Conservation (phyloP, 2,329 filamentous ascomycete species). For the Pseudophaeomoniella oleicola region DNA sequence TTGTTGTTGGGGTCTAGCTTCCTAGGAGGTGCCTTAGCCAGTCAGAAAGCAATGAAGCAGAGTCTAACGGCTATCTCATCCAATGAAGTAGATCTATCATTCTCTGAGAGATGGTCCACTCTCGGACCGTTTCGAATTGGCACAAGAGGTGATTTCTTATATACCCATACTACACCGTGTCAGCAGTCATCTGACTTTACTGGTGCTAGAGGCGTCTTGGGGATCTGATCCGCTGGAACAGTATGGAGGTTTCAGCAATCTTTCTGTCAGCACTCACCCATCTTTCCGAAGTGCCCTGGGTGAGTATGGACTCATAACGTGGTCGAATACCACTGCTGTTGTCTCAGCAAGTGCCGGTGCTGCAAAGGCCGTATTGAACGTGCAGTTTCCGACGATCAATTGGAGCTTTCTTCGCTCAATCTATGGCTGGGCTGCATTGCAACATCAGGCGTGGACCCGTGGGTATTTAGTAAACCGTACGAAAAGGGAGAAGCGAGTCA, state of each 20-base stretch:
- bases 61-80: too few species aligned
- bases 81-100: constrained; percentile 1
- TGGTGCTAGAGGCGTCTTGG: constrained; percentile 38
- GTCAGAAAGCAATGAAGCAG: too few species aligned
- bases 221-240: constrained; percentile 42
- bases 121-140: constrained; percentile 45
- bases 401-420: constrained; percentile 37
- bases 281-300: constrained; percentile 36
- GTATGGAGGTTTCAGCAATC: constrained; percentile 35
- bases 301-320: constrained; percentile 33
- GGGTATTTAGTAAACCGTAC: constrained; percentile 18
- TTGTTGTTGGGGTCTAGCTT: too few species aligned
- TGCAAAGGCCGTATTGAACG: constrained; percentile 23
- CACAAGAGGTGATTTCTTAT: constrained; percentile 35
- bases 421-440: constrained; percentile 44
- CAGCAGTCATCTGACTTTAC: neutral
- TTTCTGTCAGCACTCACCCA: constrained; percentile 26
- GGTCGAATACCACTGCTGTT: constrained; percentile 26
- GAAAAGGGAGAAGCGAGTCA: constrained; percentile 15
- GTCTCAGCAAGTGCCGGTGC: constrained; percentile 12
- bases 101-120: constrained; percentile 31
- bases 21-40: too few species aligned
- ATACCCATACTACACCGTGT: neutral
- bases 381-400: constrained; percentile 36
- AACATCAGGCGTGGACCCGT: constrained; percentile 44